phyloP scores from a whole-genome alignment of 1,284 basidiomycete genomes.

The Inonotus obliquus region DNA sequence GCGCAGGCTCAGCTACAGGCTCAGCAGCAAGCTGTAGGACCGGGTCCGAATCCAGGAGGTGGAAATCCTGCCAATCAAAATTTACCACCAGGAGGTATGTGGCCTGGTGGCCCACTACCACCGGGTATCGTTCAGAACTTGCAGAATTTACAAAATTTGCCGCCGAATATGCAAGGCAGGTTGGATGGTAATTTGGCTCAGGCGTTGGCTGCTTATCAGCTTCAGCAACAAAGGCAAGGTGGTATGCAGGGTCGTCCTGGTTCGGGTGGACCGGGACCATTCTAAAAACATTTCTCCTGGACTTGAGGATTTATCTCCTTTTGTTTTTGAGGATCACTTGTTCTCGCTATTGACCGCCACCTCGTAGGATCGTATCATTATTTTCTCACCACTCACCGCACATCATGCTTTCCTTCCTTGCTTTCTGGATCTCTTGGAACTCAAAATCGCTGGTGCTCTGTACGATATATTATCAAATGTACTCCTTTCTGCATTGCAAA shows the following conservation, averaged over 20 bases:
- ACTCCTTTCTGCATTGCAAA: background rate
- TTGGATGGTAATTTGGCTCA: constrained; percentile 13
- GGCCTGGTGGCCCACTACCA: background rate
- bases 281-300: background rate
- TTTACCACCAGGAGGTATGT: background rate
- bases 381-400: background rate
- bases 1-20: background rate
- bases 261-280: background rate
- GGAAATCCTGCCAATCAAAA: background rate
- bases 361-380: background rate
- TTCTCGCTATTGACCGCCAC: too few species aligned
- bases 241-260: constrained; percentile 10
- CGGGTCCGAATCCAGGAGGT: background rate
- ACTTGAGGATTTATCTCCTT: constrained; percentile 2
- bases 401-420: background rate
- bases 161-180: constrained; percentile 4
- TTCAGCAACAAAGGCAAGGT: constrained; percentile 18
- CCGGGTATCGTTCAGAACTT: background rate
- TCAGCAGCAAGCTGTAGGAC: background rate
- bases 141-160: constrained; percentile 12
- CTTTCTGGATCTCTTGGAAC: background rate
- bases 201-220: constrained; percentile 7
- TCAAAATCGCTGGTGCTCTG: background rate
- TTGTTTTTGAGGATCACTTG: background rate
- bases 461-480: background rate